Conservation (phyloP, 192 early-diverging fungal genomes). For the Spizellomyces punctatus region DNA sequence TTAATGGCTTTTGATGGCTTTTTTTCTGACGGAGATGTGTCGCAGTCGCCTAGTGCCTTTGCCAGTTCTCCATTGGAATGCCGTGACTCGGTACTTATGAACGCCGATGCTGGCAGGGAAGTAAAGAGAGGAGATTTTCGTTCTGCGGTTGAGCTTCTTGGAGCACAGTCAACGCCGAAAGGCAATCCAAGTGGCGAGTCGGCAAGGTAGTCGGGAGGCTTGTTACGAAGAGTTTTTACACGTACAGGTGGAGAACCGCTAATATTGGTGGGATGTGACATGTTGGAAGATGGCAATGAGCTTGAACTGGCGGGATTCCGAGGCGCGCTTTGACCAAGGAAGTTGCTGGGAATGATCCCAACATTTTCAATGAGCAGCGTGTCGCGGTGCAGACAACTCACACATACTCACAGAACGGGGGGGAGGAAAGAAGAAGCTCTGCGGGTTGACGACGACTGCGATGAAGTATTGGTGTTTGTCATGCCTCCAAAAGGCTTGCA, state of each 20-base stretch:
- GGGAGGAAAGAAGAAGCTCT: no score
- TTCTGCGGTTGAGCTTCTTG: not conserved
- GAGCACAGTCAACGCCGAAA: not conserved
- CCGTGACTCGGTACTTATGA: slow-evolving; percentile 5
- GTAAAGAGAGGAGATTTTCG: slow-evolving; percentile 19
- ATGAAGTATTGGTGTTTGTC: no score
- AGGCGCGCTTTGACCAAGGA: no score
- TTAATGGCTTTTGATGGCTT: not conserved
- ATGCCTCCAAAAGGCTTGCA: no score
- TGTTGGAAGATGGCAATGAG: no score
- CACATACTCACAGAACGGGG: no score
- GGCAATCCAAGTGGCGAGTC: slow-evolving; percentile 4
- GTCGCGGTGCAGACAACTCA: no score
- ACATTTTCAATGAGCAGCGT: no score
- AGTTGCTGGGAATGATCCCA: no score
- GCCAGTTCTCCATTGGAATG: not conserved
- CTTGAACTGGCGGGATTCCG: no score
- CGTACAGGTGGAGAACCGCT: slow-evolving; percentile 10
- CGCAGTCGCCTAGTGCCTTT: not conserved
- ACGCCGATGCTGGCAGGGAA: slow-evolving; percentile 15
- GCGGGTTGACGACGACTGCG: no score
- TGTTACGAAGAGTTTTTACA: slow-evolving; percentile 14
- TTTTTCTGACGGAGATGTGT: not conserved
- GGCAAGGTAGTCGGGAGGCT: slow-evolving; percentile 26
- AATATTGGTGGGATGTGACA: no score